phyloP scores from a whole-genome alignment of 129 eudicot species.

The Tagetes patula region DNA sequence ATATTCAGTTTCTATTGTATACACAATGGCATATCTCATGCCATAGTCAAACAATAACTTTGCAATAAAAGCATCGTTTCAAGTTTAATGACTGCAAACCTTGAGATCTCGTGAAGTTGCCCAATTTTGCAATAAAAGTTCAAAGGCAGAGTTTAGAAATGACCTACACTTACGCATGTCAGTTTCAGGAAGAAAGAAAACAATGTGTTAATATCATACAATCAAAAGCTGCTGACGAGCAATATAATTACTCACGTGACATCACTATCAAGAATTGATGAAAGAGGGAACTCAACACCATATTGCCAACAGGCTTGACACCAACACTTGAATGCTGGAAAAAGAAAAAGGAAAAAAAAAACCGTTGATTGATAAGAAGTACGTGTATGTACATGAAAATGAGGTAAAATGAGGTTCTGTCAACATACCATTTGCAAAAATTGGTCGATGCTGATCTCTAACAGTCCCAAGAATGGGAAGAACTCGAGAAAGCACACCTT shows the following conservation, averaged over 20 bases:
- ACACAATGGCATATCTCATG: conserved; percentile 11
- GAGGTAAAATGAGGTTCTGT: neutral
- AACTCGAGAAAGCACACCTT: conserved; percentile 87
- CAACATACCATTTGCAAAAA: conserved; percentile 82
- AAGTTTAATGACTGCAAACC: conserved; percentile 43
- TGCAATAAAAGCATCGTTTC: conserved; percentile 7
- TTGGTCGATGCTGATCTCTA: conserved; percentile 79
- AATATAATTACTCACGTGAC: conserved; percentile 64
- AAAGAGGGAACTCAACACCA: conserved; percentile 60
- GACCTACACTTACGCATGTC: conserved; percentile 63
- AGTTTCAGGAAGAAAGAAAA: conserved; percentile 25
- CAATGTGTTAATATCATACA: neutral
- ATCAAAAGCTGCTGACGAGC: conserved; percentile 23
- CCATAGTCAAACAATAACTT: neutral
- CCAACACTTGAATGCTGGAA: conserved; percentile 95
- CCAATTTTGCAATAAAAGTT: conserved; percentile 93
- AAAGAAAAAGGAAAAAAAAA: conserved; percentile 7
- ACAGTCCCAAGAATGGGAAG: conserved; percentile 93
- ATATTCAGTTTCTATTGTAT: conserved; percentile 11
- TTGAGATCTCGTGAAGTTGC: conserved; percentile 91
- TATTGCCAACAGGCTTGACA: conserved; percentile 96
- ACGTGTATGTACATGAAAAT: conserved; percentile 5
- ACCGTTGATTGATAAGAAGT: neutral
- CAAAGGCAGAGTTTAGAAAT: conserved; percentile 89
- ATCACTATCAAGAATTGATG: conserved; percentile 71